phyloP scores from a whole-genome alignment of 257 asterid genomes.

The Solanum ossicruentum region DNA sequence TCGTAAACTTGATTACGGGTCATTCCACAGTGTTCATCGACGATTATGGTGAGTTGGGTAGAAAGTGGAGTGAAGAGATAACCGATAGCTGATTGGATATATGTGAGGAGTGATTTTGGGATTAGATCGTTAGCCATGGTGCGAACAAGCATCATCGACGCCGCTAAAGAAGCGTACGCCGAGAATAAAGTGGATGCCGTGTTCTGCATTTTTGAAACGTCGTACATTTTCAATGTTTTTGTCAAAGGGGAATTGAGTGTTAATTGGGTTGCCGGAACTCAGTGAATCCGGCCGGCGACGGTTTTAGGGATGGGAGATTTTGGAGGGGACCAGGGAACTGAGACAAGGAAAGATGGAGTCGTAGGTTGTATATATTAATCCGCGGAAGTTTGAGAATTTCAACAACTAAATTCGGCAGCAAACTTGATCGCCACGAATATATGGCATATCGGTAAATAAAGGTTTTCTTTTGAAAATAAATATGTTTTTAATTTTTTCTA shows the following conservation, averaged over 20 bases:
- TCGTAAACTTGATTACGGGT: conserved; percentile 49
- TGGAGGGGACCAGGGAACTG: background rate
- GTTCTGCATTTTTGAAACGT: conserved; percentile 36
- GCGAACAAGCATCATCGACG: conserved; percentile 57
- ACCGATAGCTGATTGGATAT: conserved; percentile 11
- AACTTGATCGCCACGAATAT: background rate
- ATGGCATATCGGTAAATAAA: background rate
- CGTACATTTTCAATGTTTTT: conserved; percentile 5
- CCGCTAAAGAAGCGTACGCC: conserved; percentile 72
- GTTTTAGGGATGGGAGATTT: background rate
- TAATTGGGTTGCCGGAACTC: background rate
- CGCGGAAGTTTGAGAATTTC: background rate
- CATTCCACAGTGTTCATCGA: conserved; percentile 58
- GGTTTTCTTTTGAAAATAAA: no score
- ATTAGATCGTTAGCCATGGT: conserved; percentile 45
- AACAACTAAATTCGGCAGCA: background rate
- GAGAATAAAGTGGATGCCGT: conserved; percentile 47
- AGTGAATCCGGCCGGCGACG: background rate
- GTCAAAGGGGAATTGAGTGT: background rate
- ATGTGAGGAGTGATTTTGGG: conserved; percentile 26
- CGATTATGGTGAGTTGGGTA: conserved; percentile 32
- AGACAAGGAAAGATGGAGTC: background rate
- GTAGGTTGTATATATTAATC: background rate
- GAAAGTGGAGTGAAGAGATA: conserved; percentile 17
- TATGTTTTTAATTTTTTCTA: no score